These are phyloP conservation scores for Diutina ranongensis DNA, from an alignment of 1,139 yeast species.

Conservation along the genomic window DNA sequence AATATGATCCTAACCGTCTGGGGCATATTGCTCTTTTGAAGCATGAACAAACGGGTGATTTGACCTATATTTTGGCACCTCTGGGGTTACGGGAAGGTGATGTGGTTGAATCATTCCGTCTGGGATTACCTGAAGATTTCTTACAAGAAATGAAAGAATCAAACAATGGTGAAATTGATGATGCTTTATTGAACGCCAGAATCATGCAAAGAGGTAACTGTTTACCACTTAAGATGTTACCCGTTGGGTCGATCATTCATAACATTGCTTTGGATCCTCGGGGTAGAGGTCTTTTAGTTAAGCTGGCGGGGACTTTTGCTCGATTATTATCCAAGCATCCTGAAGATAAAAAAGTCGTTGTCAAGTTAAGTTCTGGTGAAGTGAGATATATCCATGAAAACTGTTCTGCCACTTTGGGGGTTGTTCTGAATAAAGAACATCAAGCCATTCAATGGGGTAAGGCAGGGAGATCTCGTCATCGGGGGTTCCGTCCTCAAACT, in stretches of 20 bases:
- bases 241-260: slow-evolving; percentile 85
- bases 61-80: slow-evolving; percentile 79
- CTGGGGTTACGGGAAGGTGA: slow-evolving; percentile 93
- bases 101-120: slow-evolving; percentile 75
- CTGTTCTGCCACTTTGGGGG: slow-evolving; percentile 90
- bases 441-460: slow-evolving; percentile 87
- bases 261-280: slow-evolving; percentile 64
- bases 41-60: slow-evolving; percentile 47
- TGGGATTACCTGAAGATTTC: slow-evolving; percentile 74
- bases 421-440: slow-evolving; percentile 91
- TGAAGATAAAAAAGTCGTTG: slow-evolving; percentile 59
- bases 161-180: slow-evolving; percentile 75
- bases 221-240: slow-evolving; percentile 83
- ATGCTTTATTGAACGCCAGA: slow-evolving; percentile 79
- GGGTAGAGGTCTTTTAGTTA: slow-evolving; percentile 88
- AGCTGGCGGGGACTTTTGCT: slow-evolving; percentile 93
- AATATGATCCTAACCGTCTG: slow-evolving; percentile 91
- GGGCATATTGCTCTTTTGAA: slow-evolving; percentile 85
- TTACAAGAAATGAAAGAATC: slow-evolving; percentile 51
- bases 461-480: slow-evolving; percentile 90
- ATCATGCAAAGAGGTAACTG: slow-evolving; percentile 93
- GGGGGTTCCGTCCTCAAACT: slow-evolving; percentile 89
- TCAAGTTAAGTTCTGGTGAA: slow-evolving; percentile 84
- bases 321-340: slow-evolving; percentile 74
- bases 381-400: slow-evolving; percentile 79